phyloP scores from a whole-genome alignment of 2,329 filamentous ascomycete genomes.

The Thelonectria blattea region DNA sequence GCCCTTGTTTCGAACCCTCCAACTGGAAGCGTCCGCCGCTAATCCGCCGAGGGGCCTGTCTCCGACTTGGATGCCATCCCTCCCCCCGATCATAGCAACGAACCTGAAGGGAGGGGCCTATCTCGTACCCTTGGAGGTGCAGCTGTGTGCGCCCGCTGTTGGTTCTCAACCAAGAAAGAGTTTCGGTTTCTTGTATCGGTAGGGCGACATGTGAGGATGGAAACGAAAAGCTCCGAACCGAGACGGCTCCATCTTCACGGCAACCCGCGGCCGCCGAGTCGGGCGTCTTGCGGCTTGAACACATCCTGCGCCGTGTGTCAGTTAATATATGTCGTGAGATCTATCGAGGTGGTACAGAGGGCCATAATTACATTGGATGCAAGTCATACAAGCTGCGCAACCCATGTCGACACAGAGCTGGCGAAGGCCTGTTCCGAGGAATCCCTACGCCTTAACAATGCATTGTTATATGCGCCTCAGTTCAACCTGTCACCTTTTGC shows the following conservation, averaged over 20 bases:
- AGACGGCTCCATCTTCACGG: background rate
- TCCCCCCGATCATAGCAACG: background rate
- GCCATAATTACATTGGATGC: background rate
- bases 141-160: background rate
- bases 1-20: slow-evolving; percentile 1
- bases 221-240: background rate
- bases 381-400: background rate
- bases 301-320: background rate
- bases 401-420: background rate
- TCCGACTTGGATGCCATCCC: background rate
- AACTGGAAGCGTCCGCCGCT: slow-evolving; percentile 7
- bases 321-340: background rate
- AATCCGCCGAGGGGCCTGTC: slow-evolving; percentile 7
- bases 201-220: background rate
- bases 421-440: background rate
- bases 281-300: background rate
- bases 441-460: background rate
- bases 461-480: background rate
- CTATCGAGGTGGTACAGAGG: background rate
- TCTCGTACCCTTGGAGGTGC: slow-evolving; percentile 4
- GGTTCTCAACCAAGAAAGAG: background rate
- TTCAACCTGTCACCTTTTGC: background rate
- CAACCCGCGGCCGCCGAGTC: background rate
- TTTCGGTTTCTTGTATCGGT: background rate
- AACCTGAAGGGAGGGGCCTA: slow-evolving; percentile 1